Percentiles rank a stretch among this genome's conserved stretches.
Conservation (phyloP, 345 rosid species). For the Moricandia moricandioides region DNA sequence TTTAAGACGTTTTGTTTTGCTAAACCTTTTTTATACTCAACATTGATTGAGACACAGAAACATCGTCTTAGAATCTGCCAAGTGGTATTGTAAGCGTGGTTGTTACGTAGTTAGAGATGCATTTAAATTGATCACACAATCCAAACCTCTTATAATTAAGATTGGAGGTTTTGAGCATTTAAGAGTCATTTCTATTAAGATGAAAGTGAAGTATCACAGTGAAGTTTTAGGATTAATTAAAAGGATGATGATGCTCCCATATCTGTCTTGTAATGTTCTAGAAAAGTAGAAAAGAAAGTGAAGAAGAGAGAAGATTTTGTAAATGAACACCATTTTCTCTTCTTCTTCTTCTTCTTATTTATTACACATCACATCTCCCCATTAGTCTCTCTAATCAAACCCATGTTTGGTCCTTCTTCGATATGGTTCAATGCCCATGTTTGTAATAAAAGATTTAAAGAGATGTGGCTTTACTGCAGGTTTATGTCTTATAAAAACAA, state of each 20-base stretch:
- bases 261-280: constrained; percentile 29
- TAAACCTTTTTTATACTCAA: background rate
- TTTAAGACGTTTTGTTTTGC: background rate
- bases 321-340: constrained; percentile 16
- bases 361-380: constrained; percentile 28
- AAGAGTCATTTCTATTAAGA: constrained; percentile 7
- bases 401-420: background rate
- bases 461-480: background rate
- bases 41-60: background rate
- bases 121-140: constrained; percentile 20
- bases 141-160: background rate
- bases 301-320: background rate
- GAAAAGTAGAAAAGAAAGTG: background rate
- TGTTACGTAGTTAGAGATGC: constrained; percentile 12
- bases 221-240: background rate
- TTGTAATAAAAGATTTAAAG: background rate
- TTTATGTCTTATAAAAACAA: background rate
- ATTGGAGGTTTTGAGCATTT: background rate
- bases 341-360: constrained; percentile 14
- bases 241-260: constrained; percentile 22
- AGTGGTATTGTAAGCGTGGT: constrained; percentile 2
- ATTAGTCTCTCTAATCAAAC: constrained; percentile 2
- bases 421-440: background rate
- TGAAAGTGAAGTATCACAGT: constrained; percentile 9
- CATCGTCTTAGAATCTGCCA: constrained; percentile 7